phyloP scores from a whole-genome alignment of 2,329 filamentous ascomycete genomes.

The Arachnomyces sp. region DNA sequence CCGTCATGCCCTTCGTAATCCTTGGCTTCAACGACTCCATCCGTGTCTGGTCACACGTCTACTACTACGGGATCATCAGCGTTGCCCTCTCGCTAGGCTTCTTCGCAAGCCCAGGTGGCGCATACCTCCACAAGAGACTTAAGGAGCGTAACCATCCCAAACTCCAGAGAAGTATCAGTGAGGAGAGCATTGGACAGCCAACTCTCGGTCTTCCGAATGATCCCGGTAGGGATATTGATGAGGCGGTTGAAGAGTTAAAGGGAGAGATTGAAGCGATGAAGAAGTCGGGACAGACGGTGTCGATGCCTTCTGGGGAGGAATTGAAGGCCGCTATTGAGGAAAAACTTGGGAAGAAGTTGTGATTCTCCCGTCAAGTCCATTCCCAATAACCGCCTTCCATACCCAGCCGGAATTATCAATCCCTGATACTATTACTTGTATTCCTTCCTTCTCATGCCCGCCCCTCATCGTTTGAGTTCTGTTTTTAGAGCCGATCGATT shows the following conservation, averaged over 20 bases:
- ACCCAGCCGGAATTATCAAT: no score
- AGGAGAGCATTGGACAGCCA: slow-evolving; percentile 54
- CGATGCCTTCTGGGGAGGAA: slow-evolving; percentile 41
- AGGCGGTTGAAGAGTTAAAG: slow-evolving; percentile 66
- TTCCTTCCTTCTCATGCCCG: no score
- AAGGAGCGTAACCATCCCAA: slow-evolving; percentile 46
- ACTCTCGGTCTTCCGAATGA: slow-evolving; percentile 73
- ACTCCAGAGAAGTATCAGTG: slow-evolving; percentile 42
- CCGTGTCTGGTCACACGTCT: slow-evolving; percentile 71
- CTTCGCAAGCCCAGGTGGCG: slow-evolving; percentile 72
- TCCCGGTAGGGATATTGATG: slow-evolving; percentile 63
- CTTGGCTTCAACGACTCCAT: slow-evolving; percentile 64
- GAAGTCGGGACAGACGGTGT: slow-evolving; percentile 37
- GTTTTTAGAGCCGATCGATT: no score
- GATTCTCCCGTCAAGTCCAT: no score
- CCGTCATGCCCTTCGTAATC: slow-evolving; percentile 74
- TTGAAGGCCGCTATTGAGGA: slow-evolving; percentile 45
- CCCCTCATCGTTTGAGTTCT: no score
- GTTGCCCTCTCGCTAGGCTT: slow-evolving; percentile 59
- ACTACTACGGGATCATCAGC: slow-evolving; percentile 74
- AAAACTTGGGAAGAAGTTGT: slow-evolving; percentile 41
- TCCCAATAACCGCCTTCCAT: no score
- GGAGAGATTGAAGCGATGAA: slow-evolving; percentile 59
- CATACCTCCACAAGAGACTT: slow-evolving; percentile 47
- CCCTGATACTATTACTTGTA: no score